Evolutionary conservation across 768 basidiomycete species (phyloP).

Genomic region (Calocera viscosa): DNA sequence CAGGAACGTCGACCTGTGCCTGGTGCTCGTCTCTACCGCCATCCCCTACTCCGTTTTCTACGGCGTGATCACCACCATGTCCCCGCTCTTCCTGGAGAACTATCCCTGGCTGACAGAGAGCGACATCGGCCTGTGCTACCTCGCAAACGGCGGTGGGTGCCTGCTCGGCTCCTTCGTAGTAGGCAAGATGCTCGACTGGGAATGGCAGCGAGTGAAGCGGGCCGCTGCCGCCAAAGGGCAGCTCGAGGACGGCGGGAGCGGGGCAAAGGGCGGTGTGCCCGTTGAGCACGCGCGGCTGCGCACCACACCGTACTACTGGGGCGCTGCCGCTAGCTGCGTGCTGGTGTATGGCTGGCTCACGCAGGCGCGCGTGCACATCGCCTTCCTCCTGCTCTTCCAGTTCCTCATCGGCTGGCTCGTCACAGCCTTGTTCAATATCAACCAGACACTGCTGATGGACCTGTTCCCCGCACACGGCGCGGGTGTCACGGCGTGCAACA

Average conservation of each 20-base stretch:
- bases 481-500: slow-evolving; percentile 24
- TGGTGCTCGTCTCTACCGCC: slow-evolving; percentile 43
- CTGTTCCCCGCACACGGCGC: slow-evolving; percentile 26
- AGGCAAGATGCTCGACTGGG: slow-evolving; percentile 53
- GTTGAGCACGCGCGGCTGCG: slow-evolving; percentile 24
- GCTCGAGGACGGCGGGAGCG: slow-evolving; percentile 11
- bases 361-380: slow-evolving; percentile 19
- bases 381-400: slow-evolving; percentile 23
- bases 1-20: slow-evolving; percentile 42
- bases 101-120: slow-evolving; percentile 53
- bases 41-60: slow-evolving; percentile 46
- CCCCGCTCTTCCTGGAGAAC: slow-evolving; percentile 43
- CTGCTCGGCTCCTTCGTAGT: slow-evolving; percentile 44
- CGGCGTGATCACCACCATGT: slow-evolving; percentile 46
- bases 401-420: slow-evolving; percentile 20
- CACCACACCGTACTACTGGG: slow-evolving; percentile 17
- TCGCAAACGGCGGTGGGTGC: slow-evolving; percentile 64
- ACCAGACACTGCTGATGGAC: slow-evolving; percentile 23
- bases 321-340: slow-evolving; percentile 11
- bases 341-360: slow-evolving; percentile 24
- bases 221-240: slow-evolving; percentile 14
- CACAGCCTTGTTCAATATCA: slow-evolving; percentile 16
- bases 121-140: slow-evolving; percentile 62
- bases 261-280: slow-evolving; percentile 22
- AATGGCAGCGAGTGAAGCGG: slow-evolving; percentile 40